Evolutionary conservation across 2,329 filamentous ascomycete species (phyloP), one percentile per base, ranked within the genome.

Genomic region (Neonectria hederae): DNA sequence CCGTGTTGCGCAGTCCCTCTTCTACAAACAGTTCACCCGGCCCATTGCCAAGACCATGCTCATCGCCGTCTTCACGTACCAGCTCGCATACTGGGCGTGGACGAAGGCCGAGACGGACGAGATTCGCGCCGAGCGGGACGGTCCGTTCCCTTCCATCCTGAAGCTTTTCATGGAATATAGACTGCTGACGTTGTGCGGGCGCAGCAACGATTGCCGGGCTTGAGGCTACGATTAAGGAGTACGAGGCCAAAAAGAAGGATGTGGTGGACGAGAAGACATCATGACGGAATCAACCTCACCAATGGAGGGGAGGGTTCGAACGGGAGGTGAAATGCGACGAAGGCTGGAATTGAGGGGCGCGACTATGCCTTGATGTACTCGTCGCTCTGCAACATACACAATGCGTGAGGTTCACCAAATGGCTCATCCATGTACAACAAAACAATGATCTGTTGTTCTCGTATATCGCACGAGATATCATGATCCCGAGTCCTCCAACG

Each of bases 61-160:
- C 40, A 85, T 91, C 74, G 91, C 92, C 58, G 86, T 94, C 59
- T 89, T 93, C 74, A 91, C 90, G 2, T 96, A 95, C 77, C 92
- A 96, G 79, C 72, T 92, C n/a, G 79, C 86, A 14, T 95, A 94
- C 79, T 93, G 87, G 82, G 81, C 80, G 14, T 96, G 92, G 92
- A 76, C 87, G 40, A 92, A 90, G 78, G 83, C 95, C 54, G 92
- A 94, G 77, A 86, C 86, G 35, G 84, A 92, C 58, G 92, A 96
- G 80, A 82, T 87, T 61, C 88, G 86, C 74, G 80, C 81, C 21
- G 82, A 88, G 48, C 87, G 86, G 70, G 79, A 86, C 69, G 84
- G 89, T 90, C 73, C 63, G 81, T 19, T 10, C 21, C 13, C 22
- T 32, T 2, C 26, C 6, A 21, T 14, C 38, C 11, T 42, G 38